Percentiles rank a stretch among this genome's conserved stretches.
Conservation (phyloP, 2,329 filamentous ascomycete genomes). For the Penicillium griseofulvum region DNA sequence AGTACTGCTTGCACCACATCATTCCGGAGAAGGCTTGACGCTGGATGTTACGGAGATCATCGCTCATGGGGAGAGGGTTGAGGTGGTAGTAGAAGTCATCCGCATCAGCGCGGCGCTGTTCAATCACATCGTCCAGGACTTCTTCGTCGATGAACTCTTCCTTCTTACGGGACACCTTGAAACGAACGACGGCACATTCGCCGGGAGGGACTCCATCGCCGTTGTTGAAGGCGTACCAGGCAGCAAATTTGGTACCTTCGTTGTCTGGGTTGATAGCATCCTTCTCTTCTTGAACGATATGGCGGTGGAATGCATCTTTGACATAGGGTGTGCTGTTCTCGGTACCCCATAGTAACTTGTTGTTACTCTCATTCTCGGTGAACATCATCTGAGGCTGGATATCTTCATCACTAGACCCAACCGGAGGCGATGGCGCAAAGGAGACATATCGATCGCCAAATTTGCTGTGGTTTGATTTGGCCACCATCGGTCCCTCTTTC, state of each 20-base stretch:
- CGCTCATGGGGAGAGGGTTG: constrained; percentile 87
- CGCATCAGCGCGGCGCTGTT: constrained; percentile 80
- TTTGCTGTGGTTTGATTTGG: constrained; percentile 73
- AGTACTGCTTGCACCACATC: constrained; percentile 98
- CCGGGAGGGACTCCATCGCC: constrained; percentile 82
- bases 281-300: constrained; percentile 80
- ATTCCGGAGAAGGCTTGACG: constrained; percentile 92
- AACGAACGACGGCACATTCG: constrained; percentile 92
- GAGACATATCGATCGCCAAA: constrained; percentile 81
- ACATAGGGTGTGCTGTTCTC: constrained; percentile 81
- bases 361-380: constrained; percentile 95
- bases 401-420: constrained; percentile 74
- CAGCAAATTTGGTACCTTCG: constrained; percentile 81
- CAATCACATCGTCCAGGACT: constrained; percentile 84
- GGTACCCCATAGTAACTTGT: constrained; percentile 69
- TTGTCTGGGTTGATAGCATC: constrained; percentile 75
- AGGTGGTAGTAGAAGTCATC: constrained; percentile 95
- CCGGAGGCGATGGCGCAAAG: constrained; percentile 84
- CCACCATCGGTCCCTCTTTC: constrained; percentile 63
- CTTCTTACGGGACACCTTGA: constrained; percentile 74
- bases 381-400: constrained; percentile 83
- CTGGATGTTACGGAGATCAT: constrained; percentile 92
- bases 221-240: constrained; percentile 91
- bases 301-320: constrained; percentile 90
- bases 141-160: constrained; percentile 87